A percentile compares a stretch with the other conserved stretches of the same genome.
Conservation (phyloP, 495 filamentous ascomycete genomes). For the Cercophora newfieldiana region DNA sequence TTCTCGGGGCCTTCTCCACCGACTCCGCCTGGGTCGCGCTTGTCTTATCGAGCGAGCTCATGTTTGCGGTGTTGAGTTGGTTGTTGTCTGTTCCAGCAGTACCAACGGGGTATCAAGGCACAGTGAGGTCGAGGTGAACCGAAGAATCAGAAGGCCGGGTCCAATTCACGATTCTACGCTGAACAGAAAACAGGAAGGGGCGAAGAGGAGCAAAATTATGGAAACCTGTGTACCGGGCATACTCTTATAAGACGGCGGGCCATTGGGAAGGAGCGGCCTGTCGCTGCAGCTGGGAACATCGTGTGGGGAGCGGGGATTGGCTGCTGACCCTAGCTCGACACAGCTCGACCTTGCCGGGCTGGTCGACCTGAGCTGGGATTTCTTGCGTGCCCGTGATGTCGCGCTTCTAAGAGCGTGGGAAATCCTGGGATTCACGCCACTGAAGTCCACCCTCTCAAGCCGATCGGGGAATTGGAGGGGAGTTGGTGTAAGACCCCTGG, state of each 20-base stretch:
- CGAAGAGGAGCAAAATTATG: background rate
- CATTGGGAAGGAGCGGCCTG: background rate
- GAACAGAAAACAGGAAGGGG: background rate
- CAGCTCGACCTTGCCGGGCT: background rate
- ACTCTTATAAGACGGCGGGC: background rate
- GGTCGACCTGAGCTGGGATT: background rate
- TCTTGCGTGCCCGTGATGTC: background rate
- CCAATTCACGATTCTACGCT: background rate
- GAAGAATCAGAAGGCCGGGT: background rate
- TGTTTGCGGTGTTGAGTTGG: constrained; percentile 16
- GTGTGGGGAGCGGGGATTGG: constrained; percentile 4
- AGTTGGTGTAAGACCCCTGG: constrained; percentile 2
- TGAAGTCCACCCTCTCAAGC: background rate
- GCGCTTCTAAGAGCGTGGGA: constrained; percentile 3
- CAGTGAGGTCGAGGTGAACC: background rate
- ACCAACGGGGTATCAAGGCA: background rate
- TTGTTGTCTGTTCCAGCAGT: constrained; percentile 21
- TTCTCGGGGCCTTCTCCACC: constrained; percentile 26
- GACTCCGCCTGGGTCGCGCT: constrained; percentile 27
- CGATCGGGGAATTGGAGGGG: constrained; percentile 7
- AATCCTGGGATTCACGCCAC: constrained; percentile 5
- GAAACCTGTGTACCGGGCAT: background rate
- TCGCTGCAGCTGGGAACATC: background rate
- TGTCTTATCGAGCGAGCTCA: constrained; percentile 30
- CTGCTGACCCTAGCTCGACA: background rate